Evolutionary conservation across 768 basidiomycete genomes (phyloP), one percentile per base, ranked within the genome.

Genomic region (Nevesoporus exiguus): DNA sequence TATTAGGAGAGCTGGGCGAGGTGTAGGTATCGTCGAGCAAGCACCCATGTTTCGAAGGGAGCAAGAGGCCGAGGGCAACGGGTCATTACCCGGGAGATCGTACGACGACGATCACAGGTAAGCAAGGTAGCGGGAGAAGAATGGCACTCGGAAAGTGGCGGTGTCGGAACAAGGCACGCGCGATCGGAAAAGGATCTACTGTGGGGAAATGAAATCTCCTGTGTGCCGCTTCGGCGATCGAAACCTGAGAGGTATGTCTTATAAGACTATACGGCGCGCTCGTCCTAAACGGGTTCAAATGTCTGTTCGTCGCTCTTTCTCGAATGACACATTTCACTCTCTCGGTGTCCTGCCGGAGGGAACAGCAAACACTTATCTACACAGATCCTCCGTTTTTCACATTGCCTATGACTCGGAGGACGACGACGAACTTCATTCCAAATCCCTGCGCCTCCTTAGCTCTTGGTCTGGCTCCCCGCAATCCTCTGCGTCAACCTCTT

Each of bases 241-340:
- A 41, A 56, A 65, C 66, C 55, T 60, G 56, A 54, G 63, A 52
- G 24, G 0, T 49, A 14, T 52, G 37, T 60, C 45, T 50, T 33
- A 46, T 56, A 42, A 29, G 19, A 34, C 8, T 7, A 37, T 6
- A 37, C 36, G 29, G 27, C n/a, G n/a, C n/a, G n/a, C n/a, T n/a
- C n/a, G n/a, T n/a, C n/a, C n/a, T n/a, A n/a, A n/a, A n/a, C n/a
- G n/a, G n/a, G n/a, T n/a, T n/a, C n/a, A n/a, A n/a, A n/a, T n/a
- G n/a, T 6, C 54, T 24, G 25, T 39, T 33, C 40, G 19, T 47
- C 66, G 63, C 24, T 54, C 70, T 4, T 77, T 76, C 62, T 70
- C 75, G 36, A 71, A 76, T 19, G 81, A 81, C 55, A 75, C 81
- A 22, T 82, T 83, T 52, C 71, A 72, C 17, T 67, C 78, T 11